phyloP scores from a whole-genome alignment of 2,329 filamentous ascomycete species.

The Shiraia bambusicola region DNA sequence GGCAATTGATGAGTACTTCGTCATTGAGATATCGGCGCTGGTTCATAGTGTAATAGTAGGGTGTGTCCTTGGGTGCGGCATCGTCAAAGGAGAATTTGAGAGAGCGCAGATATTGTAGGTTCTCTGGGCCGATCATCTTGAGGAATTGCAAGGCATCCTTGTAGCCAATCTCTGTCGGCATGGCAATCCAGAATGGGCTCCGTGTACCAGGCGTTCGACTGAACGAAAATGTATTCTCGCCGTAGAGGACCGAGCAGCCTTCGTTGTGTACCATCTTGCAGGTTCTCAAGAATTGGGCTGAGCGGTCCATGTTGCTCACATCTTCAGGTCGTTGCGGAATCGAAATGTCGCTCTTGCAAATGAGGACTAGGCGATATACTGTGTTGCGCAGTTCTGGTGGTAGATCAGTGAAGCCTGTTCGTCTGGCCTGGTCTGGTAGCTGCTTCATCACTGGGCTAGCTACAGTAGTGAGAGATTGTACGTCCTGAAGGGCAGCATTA shows the following conservation, averaged over 20 bases:
- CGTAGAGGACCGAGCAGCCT: conserved; percentile 52
- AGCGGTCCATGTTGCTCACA: conserved; percentile 41
- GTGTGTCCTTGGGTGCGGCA: conserved; percentile 45
- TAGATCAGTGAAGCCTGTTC: conserved; percentile 30
- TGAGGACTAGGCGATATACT: conserved; percentile 50
- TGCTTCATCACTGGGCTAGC: not conserved
- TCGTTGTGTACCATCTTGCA: conserved; percentile 50
- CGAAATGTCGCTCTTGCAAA: conserved; percentile 36
- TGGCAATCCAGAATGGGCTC: conserved; percentile 44
- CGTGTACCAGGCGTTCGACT: conserved; percentile 42
- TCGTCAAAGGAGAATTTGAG: conserved; percentile 51
- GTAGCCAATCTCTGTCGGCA: conserved; percentile 52
- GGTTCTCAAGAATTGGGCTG: conserved; percentile 50
- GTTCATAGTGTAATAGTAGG: conserved; percentile 42
- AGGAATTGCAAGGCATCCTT: conserved; percentile 49
- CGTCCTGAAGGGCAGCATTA: conserved; percentile 14
- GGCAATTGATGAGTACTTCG: conserved; percentile 47
- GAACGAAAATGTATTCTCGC: conserved; percentile 53
- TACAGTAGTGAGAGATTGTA: conserved; percentile 7
- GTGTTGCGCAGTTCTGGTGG: conserved; percentile 50
- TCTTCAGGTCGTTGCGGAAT: conserved; percentile 25
- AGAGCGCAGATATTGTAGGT: conserved; percentile 50
- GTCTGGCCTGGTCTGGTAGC: not conserved
- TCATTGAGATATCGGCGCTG: conserved; percentile 54
- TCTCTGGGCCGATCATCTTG: conserved; percentile 51